phyloP scores from a whole-genome alignment of 805 yeast genomes.

The Yarrowia sp. region DNA sequence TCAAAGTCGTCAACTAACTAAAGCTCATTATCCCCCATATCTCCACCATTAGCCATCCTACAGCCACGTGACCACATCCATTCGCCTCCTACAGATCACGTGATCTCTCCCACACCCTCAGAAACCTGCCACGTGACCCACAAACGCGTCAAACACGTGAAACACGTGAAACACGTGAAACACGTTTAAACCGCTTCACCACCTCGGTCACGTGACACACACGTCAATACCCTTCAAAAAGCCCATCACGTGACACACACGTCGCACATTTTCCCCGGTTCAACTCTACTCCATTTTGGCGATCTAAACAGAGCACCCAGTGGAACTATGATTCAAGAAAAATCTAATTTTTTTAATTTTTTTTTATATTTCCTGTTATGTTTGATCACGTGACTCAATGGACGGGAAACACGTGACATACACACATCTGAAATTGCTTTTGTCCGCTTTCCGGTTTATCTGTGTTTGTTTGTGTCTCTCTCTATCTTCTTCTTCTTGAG shows the following conservation, averaged over 20 bases:
- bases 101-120: not conserved
- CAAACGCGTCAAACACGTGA: too few relatives aligned
- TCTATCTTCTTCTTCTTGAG: not conserved
- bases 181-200: too few relatives aligned
- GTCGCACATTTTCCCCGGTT: not conserved
- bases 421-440: not conserved
- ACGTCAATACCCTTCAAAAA: not conserved
- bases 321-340: too few relatives aligned
- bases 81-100: too few relatives aligned
- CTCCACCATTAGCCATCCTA: too few relatives aligned
- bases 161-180: too few relatives aligned
- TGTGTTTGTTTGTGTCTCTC: not conserved
- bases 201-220: slow-evolving; percentile 1
- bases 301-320: slow-evolving; percentile 1
- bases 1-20: too few relatives aligned
- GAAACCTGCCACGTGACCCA: too few relatives aligned
- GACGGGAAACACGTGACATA: too few relatives aligned
- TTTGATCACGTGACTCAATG: not conserved
- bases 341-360: not conserved
- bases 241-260: not conserved
- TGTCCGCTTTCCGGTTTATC: not conserved
- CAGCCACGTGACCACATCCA: too few relatives aligned
- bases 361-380: not conserved
- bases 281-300: not conserved
- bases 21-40: too few relatives aligned